A percentile compares a stretch with the other conserved stretches of the same genome.
phyloP scores from a whole-genome alignment of 1,284 basidiomycete genomes.

The Malassezia caprae region DNA sequence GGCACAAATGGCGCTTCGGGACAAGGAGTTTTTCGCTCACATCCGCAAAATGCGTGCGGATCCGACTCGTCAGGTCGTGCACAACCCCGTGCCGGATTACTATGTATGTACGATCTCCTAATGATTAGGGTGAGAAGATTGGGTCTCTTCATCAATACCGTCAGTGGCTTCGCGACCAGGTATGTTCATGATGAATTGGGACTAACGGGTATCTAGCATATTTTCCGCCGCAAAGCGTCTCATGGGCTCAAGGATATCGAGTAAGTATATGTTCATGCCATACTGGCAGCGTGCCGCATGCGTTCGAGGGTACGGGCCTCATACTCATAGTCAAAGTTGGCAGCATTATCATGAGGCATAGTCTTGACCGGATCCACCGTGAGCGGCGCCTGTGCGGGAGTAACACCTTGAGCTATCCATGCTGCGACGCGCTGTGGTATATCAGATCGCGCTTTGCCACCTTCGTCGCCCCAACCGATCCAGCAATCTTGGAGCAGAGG shows the following conservation, averaged over 20 bases:
- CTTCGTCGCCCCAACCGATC: slow-evolving; percentile 31
- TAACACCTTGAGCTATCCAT: background rate
- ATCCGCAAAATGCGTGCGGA: slow-evolving; percentile 37
- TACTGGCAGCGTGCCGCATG: slow-evolving; percentile 1
- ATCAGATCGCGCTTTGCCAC: background rate
- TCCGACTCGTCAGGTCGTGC: slow-evolving; percentile 35
- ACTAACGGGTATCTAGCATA: slow-evolving; percentile 17
- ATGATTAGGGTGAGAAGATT: slow-evolving; percentile 36
- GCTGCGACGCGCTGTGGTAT: slow-evolving; percentile 1
- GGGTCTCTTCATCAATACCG: slow-evolving; percentile 39
- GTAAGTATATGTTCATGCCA: background rate
- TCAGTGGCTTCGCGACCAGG: slow-evolving; percentile 44
- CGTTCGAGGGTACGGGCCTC: slow-evolving; percentile 13
- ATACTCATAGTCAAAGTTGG: slow-evolving; percentile 8
- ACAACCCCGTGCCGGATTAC: slow-evolving; percentile 44
- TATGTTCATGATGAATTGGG: slow-evolving; percentile 1
- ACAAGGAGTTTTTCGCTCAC: slow-evolving; percentile 38
- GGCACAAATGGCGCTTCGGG: slow-evolving; percentile 31
- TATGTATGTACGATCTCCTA: slow-evolving; percentile 20
- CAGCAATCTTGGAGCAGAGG: slow-evolving; percentile 31
- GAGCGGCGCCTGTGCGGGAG: background rate
- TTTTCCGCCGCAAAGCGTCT: slow-evolving; percentile 37
- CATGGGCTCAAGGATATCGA: slow-evolving; percentile 34
- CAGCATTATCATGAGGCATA: background rate
- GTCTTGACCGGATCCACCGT: background rate